Evolutionary conservation across 2,329 filamentous ascomycete species (phyloP).

Genomic region (Xylariales sp.): DNA sequence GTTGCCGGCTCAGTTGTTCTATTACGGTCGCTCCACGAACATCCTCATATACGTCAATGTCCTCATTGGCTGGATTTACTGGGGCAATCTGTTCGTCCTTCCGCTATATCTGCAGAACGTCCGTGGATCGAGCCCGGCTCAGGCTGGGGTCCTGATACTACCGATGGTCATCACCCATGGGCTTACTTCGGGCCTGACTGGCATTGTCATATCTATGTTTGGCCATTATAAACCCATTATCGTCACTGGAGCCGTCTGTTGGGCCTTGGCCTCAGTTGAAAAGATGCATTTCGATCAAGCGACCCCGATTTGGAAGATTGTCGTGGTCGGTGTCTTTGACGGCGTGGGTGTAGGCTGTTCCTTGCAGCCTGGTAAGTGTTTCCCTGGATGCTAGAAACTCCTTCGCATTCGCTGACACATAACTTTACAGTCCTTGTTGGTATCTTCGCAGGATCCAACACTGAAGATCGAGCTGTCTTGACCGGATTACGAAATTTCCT

Average conservation of each 20-base stretch:
- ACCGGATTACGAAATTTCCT: constrained; percentile 1
- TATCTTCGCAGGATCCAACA: neutral
- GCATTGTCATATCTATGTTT: constrained; percentile 12
- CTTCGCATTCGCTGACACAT: neutral
- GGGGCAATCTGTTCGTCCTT: constrained; percentile 32
- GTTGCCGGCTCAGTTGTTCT: constrained; percentile 9
- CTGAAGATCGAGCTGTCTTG: neutral
- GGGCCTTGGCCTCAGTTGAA: neutral
- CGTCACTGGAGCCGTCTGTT: constrained; percentile 9
- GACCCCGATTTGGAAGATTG: neutral
- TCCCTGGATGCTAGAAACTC: neutral
- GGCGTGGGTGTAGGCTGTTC: constrained; percentile 11
- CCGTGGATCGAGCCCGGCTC: constrained; percentile 16
- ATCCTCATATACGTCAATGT: constrained; percentile 21
- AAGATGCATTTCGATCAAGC: neutral
- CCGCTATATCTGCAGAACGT: constrained; percentile 22
- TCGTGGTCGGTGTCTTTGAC: neutral
- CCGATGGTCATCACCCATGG: constrained; percentile 20
- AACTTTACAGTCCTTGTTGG: neutral
- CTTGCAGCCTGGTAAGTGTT: neutral
- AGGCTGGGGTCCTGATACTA: constrained; percentile 19
- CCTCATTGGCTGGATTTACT: constrained; percentile 46
- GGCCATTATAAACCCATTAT: neutral
- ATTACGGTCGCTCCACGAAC: constrained; percentile 10
- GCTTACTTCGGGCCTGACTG: constrained; percentile 15